Evolutionary conservation across 805 yeast genomes (phyloP).

Genomic region (Monosporozyma servazzii): DNA sequence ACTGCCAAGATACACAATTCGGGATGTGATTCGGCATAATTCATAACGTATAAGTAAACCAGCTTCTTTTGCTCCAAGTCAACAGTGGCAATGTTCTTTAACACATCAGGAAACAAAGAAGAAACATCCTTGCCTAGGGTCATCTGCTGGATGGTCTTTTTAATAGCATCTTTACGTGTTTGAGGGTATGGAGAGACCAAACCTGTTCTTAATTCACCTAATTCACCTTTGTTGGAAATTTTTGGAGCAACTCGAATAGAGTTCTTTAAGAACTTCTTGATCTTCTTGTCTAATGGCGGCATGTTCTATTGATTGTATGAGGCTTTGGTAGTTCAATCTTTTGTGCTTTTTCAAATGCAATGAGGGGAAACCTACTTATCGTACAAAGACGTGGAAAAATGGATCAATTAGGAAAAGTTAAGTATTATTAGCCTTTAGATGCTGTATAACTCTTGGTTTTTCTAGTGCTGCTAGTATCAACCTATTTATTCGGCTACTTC

Average conservation of each 20-base stretch:
- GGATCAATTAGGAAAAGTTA: neutral
- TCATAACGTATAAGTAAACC: constrained; percentile 90
- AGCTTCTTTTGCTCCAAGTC: constrained; percentile 94
- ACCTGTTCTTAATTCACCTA: constrained; percentile 84
- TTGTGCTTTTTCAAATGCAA: neutral
- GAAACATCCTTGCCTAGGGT: constrained; percentile 96
- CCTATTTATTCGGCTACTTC: neutral
- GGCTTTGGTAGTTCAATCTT: neutral
- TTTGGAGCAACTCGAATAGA: constrained; percentile 32
- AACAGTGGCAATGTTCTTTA: constrained; percentile 93
- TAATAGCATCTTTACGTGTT: constrained; percentile 94
- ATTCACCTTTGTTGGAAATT: constrained; percentile 49
- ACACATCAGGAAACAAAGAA: constrained; percentile 86
- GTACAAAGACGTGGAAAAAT: neutral
- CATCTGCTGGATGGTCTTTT: constrained; percentile 96
- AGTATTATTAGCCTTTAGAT: neutral
- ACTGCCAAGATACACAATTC: constrained; percentile 93
- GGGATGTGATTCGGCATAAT: constrained; percentile 93
- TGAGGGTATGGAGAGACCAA: constrained; percentile 89
- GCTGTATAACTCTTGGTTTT: too few relatives aligned
- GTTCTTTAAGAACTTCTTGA: constrained; percentile 29
- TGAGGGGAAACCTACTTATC: neutral
- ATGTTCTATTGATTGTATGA: constrained; percentile 6
- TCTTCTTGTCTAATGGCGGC: constrained; percentile 30
- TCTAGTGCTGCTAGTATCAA: neutral